Conservation (phyloP, 2,329 filamentous ascomycete genomes). For the Hypoxylon sp. region DNA sequence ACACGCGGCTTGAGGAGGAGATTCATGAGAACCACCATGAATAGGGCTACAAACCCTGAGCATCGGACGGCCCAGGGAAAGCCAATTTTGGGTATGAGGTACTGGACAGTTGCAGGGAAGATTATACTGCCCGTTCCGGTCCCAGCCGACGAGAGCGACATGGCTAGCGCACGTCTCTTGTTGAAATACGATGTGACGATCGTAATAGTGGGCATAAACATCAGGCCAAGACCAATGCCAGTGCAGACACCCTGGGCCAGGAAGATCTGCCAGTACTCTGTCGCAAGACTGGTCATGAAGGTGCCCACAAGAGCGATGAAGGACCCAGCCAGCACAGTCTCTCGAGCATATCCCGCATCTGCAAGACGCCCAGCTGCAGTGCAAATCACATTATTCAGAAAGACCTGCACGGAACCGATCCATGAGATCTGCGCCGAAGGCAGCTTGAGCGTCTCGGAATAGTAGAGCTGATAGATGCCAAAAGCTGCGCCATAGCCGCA, state of each 20-base stretch:
- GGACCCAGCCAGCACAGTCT: conserved; percentile 49
- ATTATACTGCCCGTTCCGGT: conserved; percentile 72
- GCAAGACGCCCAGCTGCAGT: conserved; percentile 50
- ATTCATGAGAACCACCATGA: conserved; percentile 56
- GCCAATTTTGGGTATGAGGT: conserved; percentile 70
- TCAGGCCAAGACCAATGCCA: conserved; percentile 65
- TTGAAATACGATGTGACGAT: conserved; percentile 71
- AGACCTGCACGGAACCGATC: conserved; percentile 58
- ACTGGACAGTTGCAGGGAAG: conserved; percentile 69
- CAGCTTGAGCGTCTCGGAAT: conserved; percentile 53
- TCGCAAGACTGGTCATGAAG: conserved; percentile 55
- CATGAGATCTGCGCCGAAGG: conserved; percentile 58
- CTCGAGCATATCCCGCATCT: conserved; percentile 53
- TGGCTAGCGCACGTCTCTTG: conserved; percentile 66
- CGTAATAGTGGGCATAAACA: conserved; percentile 66
- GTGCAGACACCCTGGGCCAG: conserved; percentile 63
- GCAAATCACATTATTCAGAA: conserved; percentile 52
- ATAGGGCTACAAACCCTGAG: conserved; percentile 70
- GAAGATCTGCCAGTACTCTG: conserved; percentile 56
- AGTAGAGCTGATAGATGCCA: conserved; percentile 62
- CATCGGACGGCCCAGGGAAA: conserved; percentile 75
- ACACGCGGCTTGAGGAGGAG: conserved; percentile 61
- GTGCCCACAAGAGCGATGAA: conserved; percentile 56
- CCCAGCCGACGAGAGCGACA: conserved; percentile 71
- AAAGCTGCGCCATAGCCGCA: conserved; percentile 65